Conservation (phyloP, 441 rosid genomes). For the Lepidium campestre region DNA sequence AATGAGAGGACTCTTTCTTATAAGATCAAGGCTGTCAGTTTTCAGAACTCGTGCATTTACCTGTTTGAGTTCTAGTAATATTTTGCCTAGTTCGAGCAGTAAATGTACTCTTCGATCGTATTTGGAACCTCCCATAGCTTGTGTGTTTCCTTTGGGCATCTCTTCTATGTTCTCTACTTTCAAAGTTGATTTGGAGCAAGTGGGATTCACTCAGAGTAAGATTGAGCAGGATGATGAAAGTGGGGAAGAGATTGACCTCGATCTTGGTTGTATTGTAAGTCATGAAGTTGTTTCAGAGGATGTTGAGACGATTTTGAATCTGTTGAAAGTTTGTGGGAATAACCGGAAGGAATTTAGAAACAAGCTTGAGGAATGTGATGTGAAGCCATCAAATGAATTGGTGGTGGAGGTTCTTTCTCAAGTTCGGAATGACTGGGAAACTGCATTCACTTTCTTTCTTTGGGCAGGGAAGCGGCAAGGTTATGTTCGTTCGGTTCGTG, state of each 20-base stretch:
- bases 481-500: constrained; percentile 51
- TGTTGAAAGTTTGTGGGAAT: constrained; percentile 35
- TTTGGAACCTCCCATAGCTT: constrained; percentile 16
- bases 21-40: constrained; percentile 28
- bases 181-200: constrained; percentile 14
- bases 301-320: constrained; percentile 37
- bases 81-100: neutral
- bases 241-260: constrained; percentile 21
- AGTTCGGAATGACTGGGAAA: constrained; percentile 77
- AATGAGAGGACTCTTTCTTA: constrained; percentile 44
- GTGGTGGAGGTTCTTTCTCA: constrained; percentile 68
- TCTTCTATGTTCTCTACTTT: constrained; percentile 36
- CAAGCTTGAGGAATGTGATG: constrained; percentile 54
- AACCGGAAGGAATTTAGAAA: constrained; percentile 38
- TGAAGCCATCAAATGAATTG: constrained; percentile 49
- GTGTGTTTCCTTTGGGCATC: constrained; percentile 9
- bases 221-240: constrained; percentile 24
- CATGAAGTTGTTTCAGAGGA: constrained; percentile 35
- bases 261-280: constrained; percentile 8
- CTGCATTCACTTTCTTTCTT: constrained; percentile 75
- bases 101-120: neutral
- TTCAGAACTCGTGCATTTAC: constrained; percentile 23
- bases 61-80: constrained; percentile 13
- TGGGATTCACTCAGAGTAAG: constrained; percentile 13
- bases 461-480: constrained; percentile 75